phyloP scores from a whole-genome alignment of 75 land plant genomes.

The Pseudotsuga menziesii region DNA sequence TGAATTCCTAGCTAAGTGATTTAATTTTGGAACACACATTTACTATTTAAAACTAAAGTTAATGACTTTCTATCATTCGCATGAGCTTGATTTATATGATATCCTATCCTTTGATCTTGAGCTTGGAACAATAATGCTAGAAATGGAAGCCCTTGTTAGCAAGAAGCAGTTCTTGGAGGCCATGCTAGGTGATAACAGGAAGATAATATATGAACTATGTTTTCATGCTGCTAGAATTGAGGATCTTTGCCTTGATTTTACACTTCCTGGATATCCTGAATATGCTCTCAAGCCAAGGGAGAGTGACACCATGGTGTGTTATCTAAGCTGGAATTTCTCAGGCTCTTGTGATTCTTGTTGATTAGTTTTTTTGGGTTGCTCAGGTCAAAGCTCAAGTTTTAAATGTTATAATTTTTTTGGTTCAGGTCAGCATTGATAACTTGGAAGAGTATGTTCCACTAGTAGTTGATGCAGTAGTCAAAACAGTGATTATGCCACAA shows the following conservation, averaged over 20 bases:
- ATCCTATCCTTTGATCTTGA: conserved; percentile 68
- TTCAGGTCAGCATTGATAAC: conserved; percentile 24
- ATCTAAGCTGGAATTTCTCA: too few relatives aligned
- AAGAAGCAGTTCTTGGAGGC: conserved; percentile 31
- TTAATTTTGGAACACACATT: too few relatives aligned
- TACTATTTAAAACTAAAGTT: too few relatives aligned
- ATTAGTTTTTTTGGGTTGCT: too few relatives aligned
- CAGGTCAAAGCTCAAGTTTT: too few relatives aligned
- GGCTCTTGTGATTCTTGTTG: too few relatives aligned
- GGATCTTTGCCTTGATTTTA: conserved; percentile 90
- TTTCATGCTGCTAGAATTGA: conserved; percentile 76
- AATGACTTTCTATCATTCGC: too few relatives aligned
- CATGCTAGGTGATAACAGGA: conserved; percentile 12
- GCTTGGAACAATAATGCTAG: conserved; percentile 49
- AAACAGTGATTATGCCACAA: conserved; percentile 54
- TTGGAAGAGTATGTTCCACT: conserved; percentile 52
- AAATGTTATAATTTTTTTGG: too few relatives aligned
- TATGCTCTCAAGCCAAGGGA: conserved; percentile 66
- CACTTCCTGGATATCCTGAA: conserved; percentile 91
- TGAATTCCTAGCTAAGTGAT: too few relatives aligned
- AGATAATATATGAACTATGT: conserved; percentile 32
- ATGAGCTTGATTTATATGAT: conserved; percentile 32
- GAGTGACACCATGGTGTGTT: conserved; percentile 47
- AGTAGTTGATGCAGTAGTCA: conserved; percentile 64
- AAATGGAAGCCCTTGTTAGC: conserved; percentile 55